Evolutionary conservation across 2,329 filamentous ascomycete genomes (phyloP), one percentile per base, ranked within the genome.

Genomic region (Bipolaris sorokiniana): DNA sequence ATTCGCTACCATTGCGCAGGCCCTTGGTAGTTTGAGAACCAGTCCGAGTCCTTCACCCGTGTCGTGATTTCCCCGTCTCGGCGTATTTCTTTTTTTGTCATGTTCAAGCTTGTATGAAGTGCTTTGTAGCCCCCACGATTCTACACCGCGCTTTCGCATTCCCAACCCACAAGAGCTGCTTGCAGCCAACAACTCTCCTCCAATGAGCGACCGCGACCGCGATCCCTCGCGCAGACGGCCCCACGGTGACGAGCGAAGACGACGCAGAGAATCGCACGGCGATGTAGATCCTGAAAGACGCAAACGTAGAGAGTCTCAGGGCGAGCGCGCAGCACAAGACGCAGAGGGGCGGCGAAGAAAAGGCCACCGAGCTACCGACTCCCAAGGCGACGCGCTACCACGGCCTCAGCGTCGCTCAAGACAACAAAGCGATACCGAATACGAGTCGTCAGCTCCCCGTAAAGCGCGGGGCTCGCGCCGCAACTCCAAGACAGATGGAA

Each of bases 301-400:
- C 4, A 56, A 59, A 37, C 56, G 65, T 28, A 67, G 61, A 56
- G 61, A 69, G 22, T 63, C 59, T 37, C 58, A 61, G 31, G 59
- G 64, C 48, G 61, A 67, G 13, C 38, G 59, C 34, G 61, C 62
- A 3, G 55, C 63, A 5, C 64, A 66, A 20, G 70, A 71, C n/a
- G 56, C 57, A 26, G 71, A 74, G 34, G 67, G 68, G 6, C 62
- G 74, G 5, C 64, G 70, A 2, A 60, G 75, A 34, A 66, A 66
- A 28, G 74, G 74, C 7, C 76, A 78, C 52, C 69, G 75, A 26
- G 75, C 76, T 3, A 78, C 76, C 10, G 76, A 78, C 51, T 77
- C 74, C n/a, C 66, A 69, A 28, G 76, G 76, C 56, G 71, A 74
- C 38, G 51, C 76, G 6, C 65, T 78, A 7, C 74, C 72, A 1